Evolutionary conservation across 139 green algal genomes (phyloP).

Genomic region (Klebsormidium nitens): DNA sequence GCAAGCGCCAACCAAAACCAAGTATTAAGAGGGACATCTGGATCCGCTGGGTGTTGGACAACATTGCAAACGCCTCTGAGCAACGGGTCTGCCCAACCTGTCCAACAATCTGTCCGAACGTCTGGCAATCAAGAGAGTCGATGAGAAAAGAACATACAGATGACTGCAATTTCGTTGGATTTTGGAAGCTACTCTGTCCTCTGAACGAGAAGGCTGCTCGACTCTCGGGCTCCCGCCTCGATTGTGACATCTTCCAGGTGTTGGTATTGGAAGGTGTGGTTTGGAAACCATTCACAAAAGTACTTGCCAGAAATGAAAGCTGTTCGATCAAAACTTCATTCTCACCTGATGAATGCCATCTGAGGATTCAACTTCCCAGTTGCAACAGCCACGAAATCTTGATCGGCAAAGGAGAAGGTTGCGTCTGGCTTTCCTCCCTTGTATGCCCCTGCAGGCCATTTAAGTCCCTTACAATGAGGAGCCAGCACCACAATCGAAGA

Average conservation of each 20-base stretch:
- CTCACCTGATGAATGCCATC: conserved; percentile 42
- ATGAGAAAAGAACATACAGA: no score
- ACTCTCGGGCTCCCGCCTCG: neutral
- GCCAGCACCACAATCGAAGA: no score
- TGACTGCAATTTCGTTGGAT: no score
- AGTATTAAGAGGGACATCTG: no score
- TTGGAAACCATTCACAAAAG: neutral
- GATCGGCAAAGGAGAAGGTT: conserved; percentile 39
- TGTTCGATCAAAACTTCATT: neutral
- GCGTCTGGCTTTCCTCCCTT: conserved; percentile 31
- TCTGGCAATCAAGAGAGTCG: no score
- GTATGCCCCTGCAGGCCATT: no score
- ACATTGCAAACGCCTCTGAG: no score
- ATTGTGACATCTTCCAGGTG: no score
- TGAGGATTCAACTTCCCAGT: conserved; percentile 40
- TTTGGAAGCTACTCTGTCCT: neutral
- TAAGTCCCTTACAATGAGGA: no score
- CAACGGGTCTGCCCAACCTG: no score
- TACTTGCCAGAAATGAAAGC: neutral
- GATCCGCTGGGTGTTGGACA: no score
- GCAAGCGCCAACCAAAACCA: neutral
- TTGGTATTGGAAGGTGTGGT: neutral
- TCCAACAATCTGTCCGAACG: no score
- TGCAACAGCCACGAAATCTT: conserved; percentile 36
- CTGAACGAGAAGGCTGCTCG: neutral